These are phyloP conservation scores for Neurospora hispaniola DNA, from an alignment of 495 filamentous ascomycete genomes.

Conservation along the genomic window DNA sequence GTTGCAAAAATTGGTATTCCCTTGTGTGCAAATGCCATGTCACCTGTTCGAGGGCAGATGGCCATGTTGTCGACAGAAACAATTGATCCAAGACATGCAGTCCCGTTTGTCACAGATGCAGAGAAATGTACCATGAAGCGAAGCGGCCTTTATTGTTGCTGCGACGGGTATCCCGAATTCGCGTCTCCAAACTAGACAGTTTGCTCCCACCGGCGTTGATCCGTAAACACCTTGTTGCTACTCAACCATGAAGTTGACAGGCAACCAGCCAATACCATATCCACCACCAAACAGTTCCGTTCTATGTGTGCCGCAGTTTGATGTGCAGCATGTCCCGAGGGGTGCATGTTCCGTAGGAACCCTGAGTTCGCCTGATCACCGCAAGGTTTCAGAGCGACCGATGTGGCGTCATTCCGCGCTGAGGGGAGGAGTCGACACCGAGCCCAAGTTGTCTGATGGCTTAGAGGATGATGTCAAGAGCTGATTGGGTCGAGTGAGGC, in stretches of 20 bases:
- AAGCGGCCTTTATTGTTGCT: background rate
- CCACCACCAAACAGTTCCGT: constrained; percentile 14
- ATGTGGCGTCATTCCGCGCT: constrained; percentile 11
- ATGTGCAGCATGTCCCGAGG: constrained; percentile 1
- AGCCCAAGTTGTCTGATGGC: constrained; percentile 10
- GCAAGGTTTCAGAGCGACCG: constrained; percentile 8
- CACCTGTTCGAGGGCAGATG: background rate
- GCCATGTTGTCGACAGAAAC: background rate
- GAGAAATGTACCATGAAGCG: background rate
- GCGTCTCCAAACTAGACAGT: constrained; percentile 14
- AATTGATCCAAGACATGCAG: background rate
- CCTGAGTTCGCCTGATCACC: constrained; percentile 7
- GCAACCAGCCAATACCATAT: constrained; percentile 20
- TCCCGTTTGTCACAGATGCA: background rate
- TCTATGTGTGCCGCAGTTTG: background rate
- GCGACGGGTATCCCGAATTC: constrained; percentile 7
- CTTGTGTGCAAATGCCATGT: constrained; percentile 8
- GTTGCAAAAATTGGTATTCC: background rate
- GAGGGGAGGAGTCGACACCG: constrained; percentile 1
- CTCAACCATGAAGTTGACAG: constrained; percentile 19
- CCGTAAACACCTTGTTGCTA: constrained; percentile 14
- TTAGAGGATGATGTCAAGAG: constrained; percentile 12
- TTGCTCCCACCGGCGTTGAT: constrained; percentile 10
- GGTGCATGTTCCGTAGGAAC: constrained; percentile 8
- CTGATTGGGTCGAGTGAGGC: constrained; percentile 25